Conservation (phyloP, 257 asterid species). For the Nicotiana tomentosiformis region DNA sequence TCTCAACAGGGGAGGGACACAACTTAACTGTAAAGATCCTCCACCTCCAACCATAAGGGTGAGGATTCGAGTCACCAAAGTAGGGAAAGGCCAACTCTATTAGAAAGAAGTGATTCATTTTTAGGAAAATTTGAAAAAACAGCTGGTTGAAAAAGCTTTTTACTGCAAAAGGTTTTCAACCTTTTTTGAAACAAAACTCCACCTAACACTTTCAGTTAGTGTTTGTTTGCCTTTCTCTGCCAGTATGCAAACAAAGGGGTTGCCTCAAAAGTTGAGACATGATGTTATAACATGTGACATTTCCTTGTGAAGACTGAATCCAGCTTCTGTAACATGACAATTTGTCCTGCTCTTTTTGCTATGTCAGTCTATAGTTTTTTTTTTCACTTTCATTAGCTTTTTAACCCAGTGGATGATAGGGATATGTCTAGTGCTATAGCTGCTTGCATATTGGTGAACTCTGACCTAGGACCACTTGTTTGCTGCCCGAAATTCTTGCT, state of each 20-base stretch:
- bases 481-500: conserved; percentile 6
- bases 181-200: neutral
- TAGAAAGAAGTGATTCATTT: neutral
- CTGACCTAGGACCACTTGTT: neutral
- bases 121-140: neutral
- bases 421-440: neutral
- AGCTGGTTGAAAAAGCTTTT: neutral
- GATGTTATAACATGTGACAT: neutral
- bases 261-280: conserved; percentile 6
- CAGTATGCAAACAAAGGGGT: neutral
- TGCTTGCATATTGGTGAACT: neutral
- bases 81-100: neutral
- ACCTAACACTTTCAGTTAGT: neutral
- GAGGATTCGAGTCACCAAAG: neutral
- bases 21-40: neutral
- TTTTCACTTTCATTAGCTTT: neutral
- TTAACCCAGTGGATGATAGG: neutral
- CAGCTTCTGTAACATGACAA: neutral
- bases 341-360: neutral
- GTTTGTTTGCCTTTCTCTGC: neutral
- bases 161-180: neutral
- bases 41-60: neutral
- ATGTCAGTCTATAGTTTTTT: neutral
- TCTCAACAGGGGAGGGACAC: neutral
- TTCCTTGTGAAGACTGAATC: conserved; percentile 1